Conservation (phyloP, 2,329 filamentous ascomycete species). For the Pochonia chlamydosporia region DNA sequence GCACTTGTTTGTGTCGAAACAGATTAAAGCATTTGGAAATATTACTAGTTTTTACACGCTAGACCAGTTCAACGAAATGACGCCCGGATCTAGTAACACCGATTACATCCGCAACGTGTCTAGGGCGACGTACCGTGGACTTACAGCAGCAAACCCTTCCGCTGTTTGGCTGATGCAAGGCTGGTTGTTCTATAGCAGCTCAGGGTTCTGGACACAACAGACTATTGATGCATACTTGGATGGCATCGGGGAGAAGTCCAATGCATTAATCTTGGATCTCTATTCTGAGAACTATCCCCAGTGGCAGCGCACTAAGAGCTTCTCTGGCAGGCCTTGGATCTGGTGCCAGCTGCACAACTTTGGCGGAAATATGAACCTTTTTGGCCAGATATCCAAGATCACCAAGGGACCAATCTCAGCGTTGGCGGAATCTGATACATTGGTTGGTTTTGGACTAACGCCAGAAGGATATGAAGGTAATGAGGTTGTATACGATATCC, state of each 20-base stretch:
- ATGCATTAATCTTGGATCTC: slow-evolving; percentile 46
- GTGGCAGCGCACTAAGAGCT: slow-evolving; percentile 43
- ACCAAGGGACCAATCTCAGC: slow-evolving; percentile 39
- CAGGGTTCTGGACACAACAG: slow-evolving; percentile 36
- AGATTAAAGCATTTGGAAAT: slow-evolving; percentile 38
- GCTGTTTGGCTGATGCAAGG: slow-evolving; percentile 48
- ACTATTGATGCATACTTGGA: slow-evolving; percentile 42
- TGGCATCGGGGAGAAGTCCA: slow-evolving; percentile 33
- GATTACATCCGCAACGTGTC: slow-evolving; percentile 27
- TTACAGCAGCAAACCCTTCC: slow-evolving; percentile 39
- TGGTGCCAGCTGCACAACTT: slow-evolving; percentile 47
- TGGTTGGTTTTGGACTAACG: slow-evolving; percentile 42
- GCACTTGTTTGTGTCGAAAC: slow-evolving; percentile 37
- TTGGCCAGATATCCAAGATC: slow-evolving; percentile 42
- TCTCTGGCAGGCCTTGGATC: slow-evolving; percentile 46
- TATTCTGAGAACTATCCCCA: slow-evolving; percentile 42
- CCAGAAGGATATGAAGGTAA: slow-evolving; percentile 46
- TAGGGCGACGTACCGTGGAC: slow-evolving; percentile 34
- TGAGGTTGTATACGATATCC: slow-evolving; percentile 43
- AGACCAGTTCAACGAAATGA: slow-evolving; percentile 48
- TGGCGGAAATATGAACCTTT: slow-evolving; percentile 41
- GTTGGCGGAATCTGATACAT: slow-evolving; percentile 28
- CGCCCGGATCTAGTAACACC: slow-evolving; percentile 37
- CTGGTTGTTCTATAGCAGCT: slow-evolving; percentile 40
- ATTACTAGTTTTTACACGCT: slow-evolving; percentile 42